A percentile compares a stretch with the other conserved stretches of the same genome.
Conservation (phyloP, 164 flowering plant species). For the Platanus orientalis region DNA sequence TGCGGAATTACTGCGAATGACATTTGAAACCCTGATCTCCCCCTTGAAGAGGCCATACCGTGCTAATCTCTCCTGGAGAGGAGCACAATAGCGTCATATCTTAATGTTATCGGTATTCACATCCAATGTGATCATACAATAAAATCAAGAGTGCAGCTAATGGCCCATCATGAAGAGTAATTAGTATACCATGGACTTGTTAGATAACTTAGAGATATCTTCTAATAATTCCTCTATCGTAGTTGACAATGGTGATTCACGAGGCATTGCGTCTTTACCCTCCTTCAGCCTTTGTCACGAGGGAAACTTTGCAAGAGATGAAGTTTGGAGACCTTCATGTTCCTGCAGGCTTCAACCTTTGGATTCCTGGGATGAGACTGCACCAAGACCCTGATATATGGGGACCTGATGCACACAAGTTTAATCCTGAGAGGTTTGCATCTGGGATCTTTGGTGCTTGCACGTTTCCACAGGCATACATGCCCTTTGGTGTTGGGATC, state of each 20-base stretch:
- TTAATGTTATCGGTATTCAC: no score
- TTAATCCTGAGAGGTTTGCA: background rate
- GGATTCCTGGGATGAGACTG: background rate
- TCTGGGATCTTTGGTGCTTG: background rate
- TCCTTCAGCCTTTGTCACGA: background rate
- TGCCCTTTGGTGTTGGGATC: background rate
- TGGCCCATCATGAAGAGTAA: no score
- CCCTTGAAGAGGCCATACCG: no score
- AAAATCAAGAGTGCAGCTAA: no score
- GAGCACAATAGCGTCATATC: no score
- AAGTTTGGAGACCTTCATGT: slow-evolving; percentile 1
- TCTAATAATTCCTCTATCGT: background rate
- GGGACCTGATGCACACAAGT: slow-evolving; percentile 4
- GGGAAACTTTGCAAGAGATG: background rate
- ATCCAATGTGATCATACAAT: no score
- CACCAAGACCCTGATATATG: background rate
- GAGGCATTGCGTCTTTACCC: no score
- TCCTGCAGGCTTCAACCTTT: background rate
- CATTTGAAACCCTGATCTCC: no score
- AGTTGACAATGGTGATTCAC: no score
- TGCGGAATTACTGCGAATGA: no score
- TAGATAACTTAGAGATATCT: background rate
- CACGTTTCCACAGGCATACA: background rate
- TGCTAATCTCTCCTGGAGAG: no score
- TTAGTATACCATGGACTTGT: no score